Percentiles rank a stretch among this genome's conserved stretches.
These are phyloP conservation scores for Lenzites betulinus DNA, from an alignment of 768 basidiomycete genomes.

Conservation along the genomic window DNA sequence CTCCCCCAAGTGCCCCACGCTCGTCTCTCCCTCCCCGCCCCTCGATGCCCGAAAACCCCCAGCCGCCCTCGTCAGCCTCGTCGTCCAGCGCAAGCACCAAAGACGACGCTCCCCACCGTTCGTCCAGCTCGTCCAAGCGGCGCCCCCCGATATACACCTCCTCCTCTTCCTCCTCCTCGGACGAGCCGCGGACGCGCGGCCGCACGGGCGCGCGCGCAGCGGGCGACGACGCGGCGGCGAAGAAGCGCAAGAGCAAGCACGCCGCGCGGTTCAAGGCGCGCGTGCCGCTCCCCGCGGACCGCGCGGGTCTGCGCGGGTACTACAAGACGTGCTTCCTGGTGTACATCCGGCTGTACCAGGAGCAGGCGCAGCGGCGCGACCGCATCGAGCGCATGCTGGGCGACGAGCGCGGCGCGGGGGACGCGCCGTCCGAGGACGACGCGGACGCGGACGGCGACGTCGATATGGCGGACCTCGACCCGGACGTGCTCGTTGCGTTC, in stretches of 20 bases:
- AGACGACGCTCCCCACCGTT: conserved; percentile 1
- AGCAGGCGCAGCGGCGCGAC: conserved; percentile 50
- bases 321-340: conserved; percentile 55
- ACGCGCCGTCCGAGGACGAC: conserved; percentile 36
- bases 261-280: conserved; percentile 19
- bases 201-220: too few species aligned
- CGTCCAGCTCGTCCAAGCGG: conserved; percentile 12
- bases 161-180: conserved; percentile 69
- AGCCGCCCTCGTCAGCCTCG: conserved; percentile 13
- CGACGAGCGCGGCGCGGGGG: conserved; percentile 39
- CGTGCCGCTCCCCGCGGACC: conserved; percentile 47
- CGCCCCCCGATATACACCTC: conserved; percentile 65
- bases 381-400: conserved; percentile 53
- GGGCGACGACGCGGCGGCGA: conserved; percentile 27
- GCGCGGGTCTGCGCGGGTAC: conserved; percentile 49
- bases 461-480: conserved; percentile 54
- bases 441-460: conserved; percentile 37
- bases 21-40: conserved; percentile 13
- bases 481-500: conserved; percentile 23
- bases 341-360: conserved; percentile 50
- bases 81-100: conserved; percentile 3
- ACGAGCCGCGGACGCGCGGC: conserved; percentile 27
- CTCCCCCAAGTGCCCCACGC: conserved; percentile 12
- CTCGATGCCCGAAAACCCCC: conserved; percentile 13
- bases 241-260: conserved; percentile 32